Evolutionary conservation across 148 eudicot species (phyloP), one percentile per base, ranked within the genome.

Genomic region (Fagopyrum esculentum): DNA sequence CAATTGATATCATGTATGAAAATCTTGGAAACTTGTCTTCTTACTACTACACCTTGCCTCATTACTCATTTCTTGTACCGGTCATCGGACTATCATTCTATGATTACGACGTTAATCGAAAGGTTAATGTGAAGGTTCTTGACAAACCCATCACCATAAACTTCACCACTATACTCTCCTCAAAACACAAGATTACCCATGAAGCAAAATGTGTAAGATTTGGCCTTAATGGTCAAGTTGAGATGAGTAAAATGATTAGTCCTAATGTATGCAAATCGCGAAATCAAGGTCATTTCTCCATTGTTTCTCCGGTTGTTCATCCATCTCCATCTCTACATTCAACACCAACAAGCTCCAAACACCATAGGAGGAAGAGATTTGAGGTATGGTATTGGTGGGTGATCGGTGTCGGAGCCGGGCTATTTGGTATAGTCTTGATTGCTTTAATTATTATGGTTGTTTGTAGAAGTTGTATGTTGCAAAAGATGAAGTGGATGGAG

Each of bases 21-120:
- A 85, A 93, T 44, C 80, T 93, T 1, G 93, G 93, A 44, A 93
- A 89, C 80, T 83, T 77, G 82, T 91, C 98, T 29, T 68, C 85
- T 35, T 66, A 72, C 51, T 93, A 89, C 59, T 85, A 82, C 68
- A 76, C 80, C 6, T 79, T 93, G 16, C 89, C 91, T 2, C 85
- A 86, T 26, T 81, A 86, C 68, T 83, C 83, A 13, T 48, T 89
- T 61, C 72, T 88, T 3, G 63, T 91, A 6, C 78, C 89, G 6
- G 83, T 93, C 6, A 56, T 89, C 44, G 97, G 97, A 6, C 50
- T 91, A 17, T 73, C 77, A 44, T 60, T 85, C 11, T 91, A 89
- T 55, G 83, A 87, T 73, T 82, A 88, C 11, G 19, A 0, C 17
- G 13, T 43, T 7, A 69, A 43, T 29, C 51, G 64, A 5, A 71